Base-by-base conservation (phyloP, 768 basidiomycete species). In the Boletales sp. region DNA sequence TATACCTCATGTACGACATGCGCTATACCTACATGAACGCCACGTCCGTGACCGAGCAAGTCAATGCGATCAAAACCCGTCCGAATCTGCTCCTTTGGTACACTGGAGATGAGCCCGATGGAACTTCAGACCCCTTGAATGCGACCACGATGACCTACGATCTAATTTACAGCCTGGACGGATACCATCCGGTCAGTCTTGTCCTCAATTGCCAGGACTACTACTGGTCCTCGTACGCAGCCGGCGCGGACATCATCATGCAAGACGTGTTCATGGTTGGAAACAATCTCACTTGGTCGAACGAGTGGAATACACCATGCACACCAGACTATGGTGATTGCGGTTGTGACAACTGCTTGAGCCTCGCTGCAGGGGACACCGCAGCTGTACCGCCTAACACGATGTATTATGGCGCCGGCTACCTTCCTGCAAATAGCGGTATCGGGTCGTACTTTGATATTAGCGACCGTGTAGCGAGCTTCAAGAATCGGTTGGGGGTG, bases 1-100 rank as follows among this genome's bases (percentile, higher is more conserved):
- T 67, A 8, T 91, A 85, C 60, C 73, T 90, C 48, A 89, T 90
- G 81, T 92, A 91, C 55, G 87, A 90, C 62, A 90, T 91, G 87
- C 77, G 87, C 42, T 72, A 45, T 77, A 79, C 78, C 5, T 90
- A 90, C 69, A 79, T 75, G 76, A 83, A 90, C 64, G 56, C 68
- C 10, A 76, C 80, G 7, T 73, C 77, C 2, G 83, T 90, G 21
- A 79, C 74, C 2, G 76, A 80, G 48, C 79, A 92, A 68, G 87
- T 91, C 18, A 81, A 83, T 51, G 68, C 67, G 37, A 75, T 90
- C 69, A 87, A 86, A 57, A 73, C 77, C 32, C 75, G 84, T 2
- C 74, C 81, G 0, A 90, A 87, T 55, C 74, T 91, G 25, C 72
- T 90, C 15, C 66, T 84, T 2, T 86, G 83, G 82, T 87, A 87